phyloP scores from a whole-genome alignment of 768 basidiomycete species.

The Lactarius evosmus region DNA sequence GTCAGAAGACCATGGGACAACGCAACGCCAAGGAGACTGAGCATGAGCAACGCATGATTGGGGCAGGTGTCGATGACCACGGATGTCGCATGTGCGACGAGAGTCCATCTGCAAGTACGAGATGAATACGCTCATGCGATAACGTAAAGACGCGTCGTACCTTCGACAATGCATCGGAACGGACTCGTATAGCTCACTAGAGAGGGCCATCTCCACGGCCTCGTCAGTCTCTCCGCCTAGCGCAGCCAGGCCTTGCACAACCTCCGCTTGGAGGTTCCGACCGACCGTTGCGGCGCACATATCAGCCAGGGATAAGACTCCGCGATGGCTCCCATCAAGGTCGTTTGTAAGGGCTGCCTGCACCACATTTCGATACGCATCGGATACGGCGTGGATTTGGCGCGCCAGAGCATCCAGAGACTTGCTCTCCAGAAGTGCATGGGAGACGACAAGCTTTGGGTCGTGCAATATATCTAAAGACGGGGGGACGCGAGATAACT shows the following conservation, averaged over 20 bases:
- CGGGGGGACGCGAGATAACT: slow-evolving; percentile 26
- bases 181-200: slow-evolving; percentile 47
- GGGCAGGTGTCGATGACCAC: slow-evolving; percentile 46
- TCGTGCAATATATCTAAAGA: slow-evolving; percentile 41
- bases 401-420: slow-evolving; percentile 43
- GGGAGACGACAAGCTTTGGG: slow-evolving; percentile 36
- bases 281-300: slow-evolving; percentile 50
- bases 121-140: not conserved
- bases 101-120: slow-evolving; percentile 39
- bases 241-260: slow-evolving; percentile 17
- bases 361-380: slow-evolving; percentile 52
- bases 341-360: slow-evolving; percentile 35
- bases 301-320: slow-evolving; percentile 41
- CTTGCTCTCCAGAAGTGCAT: slow-evolving; percentile 37
- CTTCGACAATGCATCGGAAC: slow-evolving; percentile 52
- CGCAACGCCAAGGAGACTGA: slow-evolving; percentile 49
- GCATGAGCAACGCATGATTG: slow-evolving; percentile 48
- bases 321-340: not conserved
- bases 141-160: slow-evolving; percentile 35
- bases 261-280: slow-evolving; percentile 40
- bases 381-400: slow-evolving; percentile 51
- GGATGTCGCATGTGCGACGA: slow-evolving; percentile 52
- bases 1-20: slow-evolving; percentile 42
- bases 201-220: slow-evolving; percentile 29
- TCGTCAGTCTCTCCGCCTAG: slow-evolving; percentile 33